Base-by-base conservation (phyloP, 2,329 filamentous ascomycete species). In the Ophiostoma australiae region DNA sequence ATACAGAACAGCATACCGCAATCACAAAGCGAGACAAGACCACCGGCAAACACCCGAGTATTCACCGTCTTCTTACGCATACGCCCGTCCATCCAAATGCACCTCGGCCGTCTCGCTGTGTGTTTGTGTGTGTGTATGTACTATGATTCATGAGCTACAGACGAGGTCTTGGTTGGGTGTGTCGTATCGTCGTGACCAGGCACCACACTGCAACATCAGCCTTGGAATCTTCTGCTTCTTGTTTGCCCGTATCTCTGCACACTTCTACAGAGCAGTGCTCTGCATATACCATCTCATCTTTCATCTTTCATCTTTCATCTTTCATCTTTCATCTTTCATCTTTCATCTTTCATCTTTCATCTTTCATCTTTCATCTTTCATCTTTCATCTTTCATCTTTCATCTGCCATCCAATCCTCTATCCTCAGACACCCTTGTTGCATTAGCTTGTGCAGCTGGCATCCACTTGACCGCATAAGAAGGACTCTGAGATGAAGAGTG, bases 41-140 rank as follows among this genome's bases (percentile, higher is more conserved):
- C 44, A 48, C 37, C 37, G 10, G 13, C 37, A 48, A 44, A 44
- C n/a, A 27, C 52, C n/a, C 52, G 23, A 31, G n/a, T 17, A 27
- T 58, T 58, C 52, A 58, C 52, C 52, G 52, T 31, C 52, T 27
- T 58, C 23, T 11, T 27, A 58, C 52, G 52, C 52, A 58, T 58
- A 58, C 52, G 8, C 52, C 52, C n/a, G 52, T 27, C n/a, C 52
- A 58, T 27, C 27, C 52, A 58, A 27, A 58, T 58, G 52, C 52
- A 58, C 15, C 44, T 17, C 20, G 44, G n/a, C n/a, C 48, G 48
- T 58, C 52, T 55, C n/a, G 27, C 52, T 41, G 10, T 41, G 11
- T 37, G 4, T 37, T 2, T 39, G 39, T 15, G 39, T 41, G 39
- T 41, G 15, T 11, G 10, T 41, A 41, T 13, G 39, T 41, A 10